Evolutionary conservation across 352 stramenopile species (phyloP).

Genomic region (Phytopythium ostracodes): DNA sequence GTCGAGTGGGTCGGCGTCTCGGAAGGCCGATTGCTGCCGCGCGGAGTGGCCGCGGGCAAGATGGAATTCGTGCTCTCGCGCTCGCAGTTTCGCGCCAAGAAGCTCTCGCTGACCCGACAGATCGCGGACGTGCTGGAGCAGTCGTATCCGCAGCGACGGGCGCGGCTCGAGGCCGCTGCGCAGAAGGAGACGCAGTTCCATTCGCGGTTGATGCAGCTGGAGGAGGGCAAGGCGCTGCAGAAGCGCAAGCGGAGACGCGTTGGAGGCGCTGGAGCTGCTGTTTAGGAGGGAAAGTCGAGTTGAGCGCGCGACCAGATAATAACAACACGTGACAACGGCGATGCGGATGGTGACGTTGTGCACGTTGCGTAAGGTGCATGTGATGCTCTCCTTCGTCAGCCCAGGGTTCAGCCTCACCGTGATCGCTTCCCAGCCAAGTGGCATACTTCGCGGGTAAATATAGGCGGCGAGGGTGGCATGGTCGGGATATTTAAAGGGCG

Average conservation of each 20-base stretch:
- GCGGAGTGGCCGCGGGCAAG: slow-evolving; percentile 52
- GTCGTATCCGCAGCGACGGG: slow-evolving; percentile 43
- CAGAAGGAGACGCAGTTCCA: slow-evolving; percentile 14
- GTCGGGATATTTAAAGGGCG: not conserved
- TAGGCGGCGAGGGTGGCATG: too few species aligned
- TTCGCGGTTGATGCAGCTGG: slow-evolving; percentile 8
- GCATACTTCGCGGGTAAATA: too few species aligned
- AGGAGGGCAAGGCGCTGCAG: slow-evolving; percentile 21
- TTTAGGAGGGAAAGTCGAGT: not conserved
- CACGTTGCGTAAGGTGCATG: not conserved
- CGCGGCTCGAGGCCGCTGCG: slow-evolving; percentile 18
- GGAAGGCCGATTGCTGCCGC: slow-evolving; percentile 70
- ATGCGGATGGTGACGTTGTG: not conserved
- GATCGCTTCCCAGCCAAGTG: too few species aligned
- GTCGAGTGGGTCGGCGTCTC: slow-evolving; percentile 69
- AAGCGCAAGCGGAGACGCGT: slow-evolving; percentile 35
- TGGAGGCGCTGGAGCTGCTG: not conserved
- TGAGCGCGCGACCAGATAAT: too few species aligned
- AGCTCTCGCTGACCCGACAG: slow-evolving; percentile 41
- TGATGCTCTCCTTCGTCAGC: not conserved
- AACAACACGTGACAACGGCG: not conserved
- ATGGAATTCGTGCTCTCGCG: slow-evolving; percentile 35
- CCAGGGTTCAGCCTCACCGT: too few species aligned
- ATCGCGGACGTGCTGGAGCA: slow-evolving; percentile 47
- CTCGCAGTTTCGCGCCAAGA: slow-evolving; percentile 31